These are phyloP conservation scores for Tuber aestivum DNA, from an alignment of 495 filamentous ascomycete genomes.

Conservation along the genomic window DNA sequence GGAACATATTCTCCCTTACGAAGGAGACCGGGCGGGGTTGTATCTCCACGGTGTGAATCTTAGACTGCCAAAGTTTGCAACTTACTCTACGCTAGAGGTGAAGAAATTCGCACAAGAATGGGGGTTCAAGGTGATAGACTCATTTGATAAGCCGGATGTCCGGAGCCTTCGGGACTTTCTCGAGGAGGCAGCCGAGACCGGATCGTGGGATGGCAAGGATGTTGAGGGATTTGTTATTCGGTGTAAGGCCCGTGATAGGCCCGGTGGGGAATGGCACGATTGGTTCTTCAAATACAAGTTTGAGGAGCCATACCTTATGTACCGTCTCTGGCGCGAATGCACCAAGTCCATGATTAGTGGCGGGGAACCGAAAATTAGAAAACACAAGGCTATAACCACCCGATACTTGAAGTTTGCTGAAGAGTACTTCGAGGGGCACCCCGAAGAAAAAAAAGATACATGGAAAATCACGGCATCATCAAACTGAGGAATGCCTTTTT, in stretches of 20 bases:
- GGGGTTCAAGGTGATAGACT: conserved; percentile 87
- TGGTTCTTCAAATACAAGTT: conserved; percentile 99
- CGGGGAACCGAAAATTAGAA: conserved; percentile 66
- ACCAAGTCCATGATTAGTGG: conserved; percentile 84
- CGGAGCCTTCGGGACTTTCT: conserved; percentile 65
- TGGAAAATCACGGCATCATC: conserved; percentile 94
- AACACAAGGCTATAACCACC: conserved; percentile 84
- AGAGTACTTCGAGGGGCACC: conserved; percentile 60
- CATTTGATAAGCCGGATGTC: conserved; percentile 54
- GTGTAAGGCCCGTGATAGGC: conserved; percentile 60
- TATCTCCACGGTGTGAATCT: conserved; percentile 95
- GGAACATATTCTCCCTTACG: conserved; percentile 92
- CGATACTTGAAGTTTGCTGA: conserved; percentile 81
- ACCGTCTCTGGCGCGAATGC: conserved; percentile 94
- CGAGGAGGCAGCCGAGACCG: conserved; percentile 62
- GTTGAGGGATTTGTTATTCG: conserved; percentile 96
- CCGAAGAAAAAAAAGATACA: conserved; percentile 58
- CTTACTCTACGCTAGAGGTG: conserved; percentile 69
- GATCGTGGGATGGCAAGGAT: conserved; percentile 79
- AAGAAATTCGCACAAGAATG: conserved; percentile 85
- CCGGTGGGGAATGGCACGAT: conserved; percentile 56
- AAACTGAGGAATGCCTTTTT: conserved; percentile 80
- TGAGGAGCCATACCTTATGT: conserved; percentile 97
- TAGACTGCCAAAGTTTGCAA: conserved; percentile 82
- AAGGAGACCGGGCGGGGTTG: conserved; percentile 73